Evolutionary conservation across 495 filamentous ascomycete genomes (phyloP).

Genomic region (Tetracladium setigerum): DNA sequence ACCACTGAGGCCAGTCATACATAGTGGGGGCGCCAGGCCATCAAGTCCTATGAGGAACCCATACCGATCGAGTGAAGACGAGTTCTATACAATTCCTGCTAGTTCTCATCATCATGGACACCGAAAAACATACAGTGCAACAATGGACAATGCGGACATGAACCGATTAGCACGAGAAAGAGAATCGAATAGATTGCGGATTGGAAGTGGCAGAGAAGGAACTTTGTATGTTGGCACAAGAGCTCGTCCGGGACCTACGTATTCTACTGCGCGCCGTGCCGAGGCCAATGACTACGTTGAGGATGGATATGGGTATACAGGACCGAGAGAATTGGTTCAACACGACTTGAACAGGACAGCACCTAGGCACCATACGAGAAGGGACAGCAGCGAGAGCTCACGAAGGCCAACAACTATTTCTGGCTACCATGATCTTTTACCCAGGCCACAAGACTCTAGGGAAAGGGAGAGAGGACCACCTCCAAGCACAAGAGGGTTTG

Average conservation of each 20-base stretch:
- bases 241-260: slow-evolving; percentile 13
- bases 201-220: slow-evolving; percentile 21
- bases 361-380: slow-evolving; percentile 30
- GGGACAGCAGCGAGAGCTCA: slow-evolving; percentile 40
- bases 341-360: slow-evolving; percentile 45
- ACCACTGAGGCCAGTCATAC: slow-evolving; percentile 25
- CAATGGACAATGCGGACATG: slow-evolving; percentile 20
- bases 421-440: slow-evolving; percentile 48
- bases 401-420: slow-evolving; percentile 55
- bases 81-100: slow-evolving; percentile 43
- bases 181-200: slow-evolving; percentile 13
- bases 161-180: slow-evolving; percentile 9
- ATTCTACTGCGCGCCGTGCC: slow-evolving; percentile 17
- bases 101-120: slow-evolving; percentile 30
- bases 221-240: slow-evolving; percentile 5
- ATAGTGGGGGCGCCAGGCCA: slow-evolving; percentile 23
- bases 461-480: slow-evolving; percentile 45
- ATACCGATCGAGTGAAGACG: slow-evolving; percentile 40
- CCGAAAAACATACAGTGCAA: slow-evolving; percentile 15
- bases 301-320: slow-evolving; percentile 66
- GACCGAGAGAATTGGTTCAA: slow-evolving; percentile 58
- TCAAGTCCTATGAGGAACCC: slow-evolving; percentile 38
- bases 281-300: slow-evolving; percentile 53
- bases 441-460: slow-evolving; percentile 32
- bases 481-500: slow-evolving; percentile 54